A percentile compares a stretch with the other conserved stretches of the same genome.
Evolutionary conservation across 2,329 filamentous ascomycete genomes (phyloP).

Genomic region (Ophiostoma pallidulum): DNA sequence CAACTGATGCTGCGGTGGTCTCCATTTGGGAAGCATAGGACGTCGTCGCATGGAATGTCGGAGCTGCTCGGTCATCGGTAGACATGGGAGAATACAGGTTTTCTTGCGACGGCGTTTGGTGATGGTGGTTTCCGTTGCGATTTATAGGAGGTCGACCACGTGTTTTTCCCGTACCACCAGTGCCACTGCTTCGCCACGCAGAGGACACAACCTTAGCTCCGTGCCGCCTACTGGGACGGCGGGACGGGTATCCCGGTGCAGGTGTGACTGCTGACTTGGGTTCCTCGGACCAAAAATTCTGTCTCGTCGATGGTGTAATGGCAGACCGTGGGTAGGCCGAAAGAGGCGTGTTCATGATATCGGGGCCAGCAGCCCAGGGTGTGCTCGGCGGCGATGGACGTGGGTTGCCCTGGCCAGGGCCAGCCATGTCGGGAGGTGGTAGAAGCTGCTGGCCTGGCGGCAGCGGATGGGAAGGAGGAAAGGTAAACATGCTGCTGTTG

Average conservation of each 20-base stretch:
- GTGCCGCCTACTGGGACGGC: slow-evolving; percentile 51
- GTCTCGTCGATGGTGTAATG: slow-evolving; percentile 54
- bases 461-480: slow-evolving; percentile 20
- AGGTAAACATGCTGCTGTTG: slow-evolving; percentile 27
- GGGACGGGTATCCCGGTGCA: slow-evolving; percentile 41
- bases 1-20: not conserved
- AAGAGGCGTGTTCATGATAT: slow-evolving; percentile 50
- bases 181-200: slow-evolving; percentile 66
- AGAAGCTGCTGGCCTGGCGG: not conserved
- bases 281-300: slow-evolving; percentile 52
- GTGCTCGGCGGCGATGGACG: slow-evolving; percentile 24
- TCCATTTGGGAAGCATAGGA: slow-evolving; percentile 2
- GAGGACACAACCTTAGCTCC: slow-evolving; percentile 81
- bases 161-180: slow-evolving; percentile 57
- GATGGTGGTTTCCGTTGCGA: slow-evolving; percentile 32
- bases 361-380: slow-evolving; percentile 34
- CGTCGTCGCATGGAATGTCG: not conserved
- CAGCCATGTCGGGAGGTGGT: slow-evolving; percentile 10
- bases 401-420: slow-evolving; percentile 17
- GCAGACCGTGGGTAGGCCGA: slow-evolving; percentile 70
- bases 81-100: slow-evolving; percentile 63
- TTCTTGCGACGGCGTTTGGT: slow-evolving; percentile 22
- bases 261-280: slow-evolving; percentile 63
- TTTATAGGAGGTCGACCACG: slow-evolving; percentile 73
- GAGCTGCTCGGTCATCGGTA: slow-evolving; percentile 32